phyloP scores from a whole-genome alignment of 2,329 filamentous ascomycete species.

The Penicillium sp. region DNA sequence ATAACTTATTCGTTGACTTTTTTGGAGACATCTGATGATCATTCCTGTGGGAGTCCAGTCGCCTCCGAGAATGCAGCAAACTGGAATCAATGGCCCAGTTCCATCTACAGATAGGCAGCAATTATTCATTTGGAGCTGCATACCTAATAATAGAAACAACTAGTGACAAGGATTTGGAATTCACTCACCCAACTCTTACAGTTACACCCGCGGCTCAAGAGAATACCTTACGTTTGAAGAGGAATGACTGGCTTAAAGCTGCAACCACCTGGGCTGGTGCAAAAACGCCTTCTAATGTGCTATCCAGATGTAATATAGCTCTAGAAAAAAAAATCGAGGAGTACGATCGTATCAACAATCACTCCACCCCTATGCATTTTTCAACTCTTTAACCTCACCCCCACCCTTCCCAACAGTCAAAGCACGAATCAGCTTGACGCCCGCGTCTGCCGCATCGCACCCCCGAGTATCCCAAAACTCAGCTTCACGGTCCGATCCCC shows the following conservation, averaged over 20 bases:
- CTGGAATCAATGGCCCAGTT: neutral
- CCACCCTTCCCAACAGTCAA: conserved; percentile 32
- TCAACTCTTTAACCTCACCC: conserved; percentile 10
- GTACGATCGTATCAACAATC: neutral
- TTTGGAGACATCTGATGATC: too few species aligned
- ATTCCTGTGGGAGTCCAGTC: neutral
- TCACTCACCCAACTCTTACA: too few species aligned
- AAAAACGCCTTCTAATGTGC: neutral
- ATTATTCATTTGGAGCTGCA: too few species aligned
- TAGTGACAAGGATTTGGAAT: too few species aligned
- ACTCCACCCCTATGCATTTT: conserved; percentile 12
- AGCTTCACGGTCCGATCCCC: conserved; percentile 44
- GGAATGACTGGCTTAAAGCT: neutral
- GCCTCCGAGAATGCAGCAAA: neutral
- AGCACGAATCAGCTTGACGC: conserved; percentile 53
- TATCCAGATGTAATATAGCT: neutral
- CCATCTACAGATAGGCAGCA: neutral
- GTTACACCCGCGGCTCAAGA: too few species aligned
- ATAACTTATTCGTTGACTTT: too few species aligned
- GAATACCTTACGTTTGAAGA: neutral
- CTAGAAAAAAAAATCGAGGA: neutral
- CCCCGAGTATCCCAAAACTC: conserved; percentile 57
- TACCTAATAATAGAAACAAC: neutral
- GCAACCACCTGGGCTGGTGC: too few species aligned
- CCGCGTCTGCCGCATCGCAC: conserved; percentile 54